These are phyloP conservation scores for Tulasnella sp. DNA, from an alignment of 768 basidiomycete genomes.

Conservation along the genomic window DNA sequence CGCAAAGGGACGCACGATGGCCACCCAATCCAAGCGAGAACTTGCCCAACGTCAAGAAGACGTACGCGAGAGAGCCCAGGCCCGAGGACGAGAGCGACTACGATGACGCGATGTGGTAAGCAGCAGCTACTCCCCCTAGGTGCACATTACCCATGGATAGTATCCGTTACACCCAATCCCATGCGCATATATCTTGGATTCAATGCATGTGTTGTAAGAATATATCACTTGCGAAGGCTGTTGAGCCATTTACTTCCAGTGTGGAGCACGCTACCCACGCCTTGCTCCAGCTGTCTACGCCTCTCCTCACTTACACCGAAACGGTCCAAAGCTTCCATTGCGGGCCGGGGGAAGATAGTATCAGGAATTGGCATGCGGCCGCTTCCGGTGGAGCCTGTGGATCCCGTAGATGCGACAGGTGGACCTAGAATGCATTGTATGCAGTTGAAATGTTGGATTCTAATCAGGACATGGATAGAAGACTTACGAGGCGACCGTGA, in stretches of 20 bases:
- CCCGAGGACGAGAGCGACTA: slow-evolving; percentile 13
- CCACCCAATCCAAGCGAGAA: slow-evolving; percentile 29
- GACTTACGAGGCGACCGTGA: not conserved
- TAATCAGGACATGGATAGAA: too few relatives aligned
- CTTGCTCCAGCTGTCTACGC: slow-evolving; percentile 38
- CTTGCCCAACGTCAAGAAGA: slow-evolving; percentile 20
- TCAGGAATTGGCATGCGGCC: slow-evolving; percentile 20
- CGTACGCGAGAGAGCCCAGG: slow-evolving; percentile 32
- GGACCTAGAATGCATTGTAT: too few relatives aligned
- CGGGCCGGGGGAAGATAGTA: slow-evolving; percentile 30
- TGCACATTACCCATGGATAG: too few relatives aligned
- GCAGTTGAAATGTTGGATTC: too few relatives aligned
- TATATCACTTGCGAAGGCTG: not conserved
- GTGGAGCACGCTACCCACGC: slow-evolving; percentile 37
- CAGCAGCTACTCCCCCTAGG: too few relatives aligned
- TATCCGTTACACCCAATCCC: too few relatives aligned
- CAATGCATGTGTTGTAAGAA: too few relatives aligned
- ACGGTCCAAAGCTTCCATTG: slow-evolving; percentile 43
- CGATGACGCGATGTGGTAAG: not conserved
- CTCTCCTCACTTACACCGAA: slow-evolving; percentile 40
- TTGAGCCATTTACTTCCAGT: slow-evolving; percentile 18
- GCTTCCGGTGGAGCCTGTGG: not conserved
- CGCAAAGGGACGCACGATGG: slow-evolving; percentile 71
- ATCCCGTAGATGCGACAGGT: not conserved
- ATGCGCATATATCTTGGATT: too few relatives aligned